Evolutionary conservation across 768 basidiomycete species (phyloP), one percentile per base, ranked within the genome.

Genomic region (Russula sp.): DNA sequence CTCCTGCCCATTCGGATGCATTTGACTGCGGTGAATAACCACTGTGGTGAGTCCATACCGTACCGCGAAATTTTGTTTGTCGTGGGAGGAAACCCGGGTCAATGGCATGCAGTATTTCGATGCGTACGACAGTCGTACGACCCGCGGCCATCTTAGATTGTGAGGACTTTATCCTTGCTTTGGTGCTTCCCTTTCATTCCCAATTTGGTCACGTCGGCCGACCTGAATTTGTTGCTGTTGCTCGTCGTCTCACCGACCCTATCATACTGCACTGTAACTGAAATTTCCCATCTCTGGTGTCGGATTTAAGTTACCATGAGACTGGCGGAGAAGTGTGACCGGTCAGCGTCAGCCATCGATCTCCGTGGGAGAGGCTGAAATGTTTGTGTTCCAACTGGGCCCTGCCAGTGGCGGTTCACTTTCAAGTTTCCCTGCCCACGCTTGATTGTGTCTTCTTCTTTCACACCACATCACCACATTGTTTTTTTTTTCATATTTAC

Each of bases 181-280:
- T 20, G 50, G 50, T 20, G 51, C 3, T 28, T 52, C 30, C 28
- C 18, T n/a, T 28, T 20, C 8, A 20, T 52, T 11, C 52, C 32
- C 32, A 32, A 53, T n/a, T 53, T 34, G 52, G 10, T 53, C 4
- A n/a, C 5, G 3, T n/a, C 9, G 7, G 16, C 10, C 8, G 24
- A n/a, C 50, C 49, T 40, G 49, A 42, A 51, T 53, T 51, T 42
- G 51, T 42, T 42, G 36, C 24, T 52, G 28, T 30, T 30, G 28
- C 28, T 30, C 28, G 28, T 30, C 34, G 24, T 60, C 26, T 38
- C 13, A 1, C n/a, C 46, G 14, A 20, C n/a, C 30, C 30, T 13
- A 57, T n/a, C n/a, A n/a, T n/a, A n/a, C n/a, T n/a, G n/a, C n/a
- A n/a, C n/a, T n/a, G n/a, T n/a, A n/a, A 10, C 32, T 2, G 30